Base-by-base conservation (phyloP, 106 monocot species). In the Allium cepa region DNA sequence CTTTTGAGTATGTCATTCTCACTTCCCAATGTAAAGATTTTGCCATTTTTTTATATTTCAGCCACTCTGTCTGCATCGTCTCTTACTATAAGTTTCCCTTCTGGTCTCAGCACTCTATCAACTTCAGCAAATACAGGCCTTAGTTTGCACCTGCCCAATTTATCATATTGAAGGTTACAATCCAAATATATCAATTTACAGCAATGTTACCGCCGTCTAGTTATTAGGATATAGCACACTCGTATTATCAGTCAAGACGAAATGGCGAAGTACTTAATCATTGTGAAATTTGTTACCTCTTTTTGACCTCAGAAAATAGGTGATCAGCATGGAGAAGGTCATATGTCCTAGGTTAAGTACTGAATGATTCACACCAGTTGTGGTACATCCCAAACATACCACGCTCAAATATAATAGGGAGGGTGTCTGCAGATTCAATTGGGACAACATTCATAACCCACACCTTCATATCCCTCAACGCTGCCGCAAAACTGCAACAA, bases 401-500 rank as follows among this genome's bases (percentile, higher is more conserved):
- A 9, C 95, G 91, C 66, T 95, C 95, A 56, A 85, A 95, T 26
- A 95, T 86, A 47, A 95, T 75, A 5, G 95, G 91, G 66, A 95
- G 76, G 0, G 91, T 95, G 73, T 95, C 96, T 2, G 86, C 88
- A 17, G 96, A 84, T 78, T 97, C 84, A 60, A 97, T 82, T 11
- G 91, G 71, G 8, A 97, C 86, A 36, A 92, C 71, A 65, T 97
- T 97, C 96, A 97, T 89, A 45, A 97, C 96, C 96, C 96, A 97
- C 47, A 92, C 83, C 47, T 86, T 92, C 79, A 80, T 72, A 59
- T 92, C 86, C 47, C 66, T 68, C 69, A 97, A 75, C 46, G 88
- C 88, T 55, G 91, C 96, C 53, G 88, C 96, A 68, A 95, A 91
- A 60, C 94, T 90, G 85, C 12, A 59, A 69, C 46, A 73, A 66